A percentile compares a stretch with the other conserved stretches of the same genome.
phyloP scores from a whole-genome alignment of 345 rosid genomes.

The Arabis hirsuta region DNA sequence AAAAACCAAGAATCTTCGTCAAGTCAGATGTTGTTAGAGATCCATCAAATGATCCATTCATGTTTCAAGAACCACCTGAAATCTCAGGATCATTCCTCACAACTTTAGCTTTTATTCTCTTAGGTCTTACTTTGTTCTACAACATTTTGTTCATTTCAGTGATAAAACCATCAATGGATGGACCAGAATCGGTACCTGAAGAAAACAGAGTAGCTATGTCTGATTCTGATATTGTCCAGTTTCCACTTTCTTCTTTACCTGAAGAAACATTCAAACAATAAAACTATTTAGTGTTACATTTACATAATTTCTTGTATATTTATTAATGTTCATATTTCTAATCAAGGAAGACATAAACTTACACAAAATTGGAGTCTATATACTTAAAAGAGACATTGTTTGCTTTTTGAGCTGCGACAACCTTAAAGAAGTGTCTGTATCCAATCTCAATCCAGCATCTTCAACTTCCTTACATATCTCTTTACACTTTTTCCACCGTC shows the following conservation, averaged over 20 bases:
- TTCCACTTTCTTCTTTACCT: conserved; percentile 41
- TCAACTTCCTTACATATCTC: conserved; percentile 73
- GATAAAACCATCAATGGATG: conserved; percentile 69
- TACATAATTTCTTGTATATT: conserved; percentile 10
- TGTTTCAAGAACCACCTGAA: conserved; percentile 48
- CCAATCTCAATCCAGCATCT: conserved; percentile 74
- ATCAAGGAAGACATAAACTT: neutral
- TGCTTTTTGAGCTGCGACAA: conserved; percentile 49
- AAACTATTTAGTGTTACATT: neutral
- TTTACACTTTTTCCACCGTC: conserved; percentile 72
- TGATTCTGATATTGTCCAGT: conserved; percentile 43
- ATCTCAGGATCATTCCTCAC: conserved; percentile 56
- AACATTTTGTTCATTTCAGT: conserved; percentile 63
- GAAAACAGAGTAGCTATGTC: conserved; percentile 33
- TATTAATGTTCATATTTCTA: too few relatives aligned
- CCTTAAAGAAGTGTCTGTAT: conserved; percentile 42
- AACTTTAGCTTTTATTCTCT: conserved; percentile 44
- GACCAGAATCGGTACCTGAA: conserved; percentile 49
- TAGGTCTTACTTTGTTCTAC: conserved; percentile 63
- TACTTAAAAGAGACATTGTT: conserved; percentile 33
- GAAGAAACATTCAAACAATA: conserved; percentile 18
- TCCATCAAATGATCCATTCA: conserved; percentile 36
- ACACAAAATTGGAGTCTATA: neutral
- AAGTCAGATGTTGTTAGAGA: conserved; percentile 29
- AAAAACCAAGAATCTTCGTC: conserved; percentile 32